A percentile compares a stretch with the other conserved stretches of the same genome.
Conservation (phyloP, 345 rosid species). For the Pseudoturritis turrita region DNA sequence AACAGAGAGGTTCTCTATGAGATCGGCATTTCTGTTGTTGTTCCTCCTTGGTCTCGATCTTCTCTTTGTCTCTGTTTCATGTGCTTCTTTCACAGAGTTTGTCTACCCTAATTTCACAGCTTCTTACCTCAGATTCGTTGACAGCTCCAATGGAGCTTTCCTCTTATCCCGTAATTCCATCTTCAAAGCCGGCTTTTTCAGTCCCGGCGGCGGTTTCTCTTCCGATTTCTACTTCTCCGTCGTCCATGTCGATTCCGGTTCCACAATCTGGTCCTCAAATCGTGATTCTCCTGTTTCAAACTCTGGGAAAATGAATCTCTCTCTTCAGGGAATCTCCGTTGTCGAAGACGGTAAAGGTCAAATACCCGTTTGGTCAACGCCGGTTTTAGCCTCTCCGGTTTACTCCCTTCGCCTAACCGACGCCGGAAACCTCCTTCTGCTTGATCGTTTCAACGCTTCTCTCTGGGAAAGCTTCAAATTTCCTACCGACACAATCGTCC, state of each 20-base stretch:
- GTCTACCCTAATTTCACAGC: slow-evolving; percentile 67
- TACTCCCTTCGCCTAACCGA: slow-evolving; percentile 47
- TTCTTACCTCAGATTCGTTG: slow-evolving; percentile 46
- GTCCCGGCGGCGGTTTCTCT: slow-evolving; percentile 36
- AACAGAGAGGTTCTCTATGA: slow-evolving; percentile 40
- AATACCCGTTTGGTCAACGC: slow-evolving; percentile 61
- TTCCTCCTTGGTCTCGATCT: slow-evolving; percentile 26
- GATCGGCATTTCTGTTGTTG: slow-evolving; percentile 34
- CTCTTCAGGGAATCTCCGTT: slow-evolving; percentile 52
- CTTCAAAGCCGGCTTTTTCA: slow-evolving; percentile 64
- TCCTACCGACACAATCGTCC: slow-evolving; percentile 74
- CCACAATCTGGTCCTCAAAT: slow-evolving; percentile 81
- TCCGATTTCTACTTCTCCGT: slow-evolving; percentile 61
- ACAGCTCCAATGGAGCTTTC: slow-evolving; percentile 49
- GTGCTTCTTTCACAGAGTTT: slow-evolving; percentile 38
- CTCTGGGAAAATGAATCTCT: slow-evolving; percentile 55
- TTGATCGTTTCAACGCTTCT: slow-evolving; percentile 51
- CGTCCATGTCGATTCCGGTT: slow-evolving; percentile 51
- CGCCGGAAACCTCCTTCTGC: slow-evolving; percentile 68
- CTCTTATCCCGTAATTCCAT: slow-evolving; percentile 50
- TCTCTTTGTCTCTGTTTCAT: slow-evolving; percentile 35
- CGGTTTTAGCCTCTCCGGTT: slow-evolving; percentile 47
- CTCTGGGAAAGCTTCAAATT: slow-evolving; percentile 76
- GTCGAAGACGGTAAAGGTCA: slow-evolving; percentile 39
- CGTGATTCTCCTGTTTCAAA: slow-evolving; percentile 58